Base-by-base conservation (phyloP, 2,329 filamentous ascomycete genomes). In the Diplodia scrobiculata region DNA sequence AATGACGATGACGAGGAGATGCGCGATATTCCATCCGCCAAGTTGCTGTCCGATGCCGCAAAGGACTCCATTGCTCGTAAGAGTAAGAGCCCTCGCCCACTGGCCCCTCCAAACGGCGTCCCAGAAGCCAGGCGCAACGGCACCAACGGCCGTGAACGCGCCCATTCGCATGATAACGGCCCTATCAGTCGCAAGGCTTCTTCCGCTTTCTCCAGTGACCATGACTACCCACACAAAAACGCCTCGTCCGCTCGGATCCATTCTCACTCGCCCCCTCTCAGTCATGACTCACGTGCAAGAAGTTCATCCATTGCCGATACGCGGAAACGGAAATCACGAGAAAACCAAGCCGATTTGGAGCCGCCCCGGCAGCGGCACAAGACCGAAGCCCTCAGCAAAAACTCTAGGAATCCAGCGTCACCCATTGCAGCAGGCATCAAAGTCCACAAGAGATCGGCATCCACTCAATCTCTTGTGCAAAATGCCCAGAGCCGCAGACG, bases 321-420 rank as follows among this genome's bases (percentile, higher is more conserved):
- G 29, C 73, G 76, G 65, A 79, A 79, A 68, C 76, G 78, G 68
- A 79, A 79, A 68, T 64, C 75, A 47, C 75, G 76, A 50, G 76
- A 79, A 62, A 76, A 76, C 58, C 71, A 50, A 21, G 48, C 27
- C n/a, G 68, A 72, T 13, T 68, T 76, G 27, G 78, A 79, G 66
- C 78, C 76, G 53, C 76, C 76, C 32, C 76, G 77, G 25, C 78
- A 79, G 68, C 76, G 76, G 65, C 72, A 73, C 29, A 77, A 76
- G 69, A 77, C 73, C 27, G 77, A 79, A 62, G 73, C 72, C 2
- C 64, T 73, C n/a, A 73, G 72, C 53, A 68, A 64, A 63, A 63
- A 67, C 13, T 50, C 66, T 14, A 32, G 63, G 58, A 73, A 74
- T 67, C 73, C 75, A 38, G 71, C 71, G 21, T 78, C 76, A 2